Evolutionary conservation across 768 basidiomycete genomes (phyloP), one percentile per base, ranked within the genome.

Genomic region (Plicaturopsis crispa): DNA sequence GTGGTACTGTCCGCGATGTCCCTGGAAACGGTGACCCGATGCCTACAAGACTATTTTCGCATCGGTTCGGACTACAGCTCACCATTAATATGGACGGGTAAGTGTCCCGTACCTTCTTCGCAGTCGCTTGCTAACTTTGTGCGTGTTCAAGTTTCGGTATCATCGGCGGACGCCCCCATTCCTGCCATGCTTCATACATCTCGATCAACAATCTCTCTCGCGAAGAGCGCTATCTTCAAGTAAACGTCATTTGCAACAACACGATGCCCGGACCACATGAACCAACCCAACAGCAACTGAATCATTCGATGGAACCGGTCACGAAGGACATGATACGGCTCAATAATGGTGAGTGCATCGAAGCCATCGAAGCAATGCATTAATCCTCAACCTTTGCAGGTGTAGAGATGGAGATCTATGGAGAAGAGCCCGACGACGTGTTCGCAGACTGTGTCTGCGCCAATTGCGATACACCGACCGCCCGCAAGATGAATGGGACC

Each of bases 201-300:
- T 20, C 45, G 2, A 50, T 56, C 41, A 48, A 49, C 19, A 40
- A 59, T 35, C 40, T 59, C 0, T 49, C 44, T 6, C 32, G 47
- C 2, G 40, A 47, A 10, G 33, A 50, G 12, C 40, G 39, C 0
- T 55, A 42, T 40, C 50, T 57, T 10, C 44, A 43, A 12, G 18
- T 40, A 19, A 56, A 59, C 31, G 43, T 53, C 4, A 46, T 53
- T 4, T 52, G 47, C 23, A 23, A 37, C 1, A 36, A 35, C 14
- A 48, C 54, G 3, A 51, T 48, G 39, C 55, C 54, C n/a, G 57
- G 58, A 2, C 58, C 52, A 14, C 34, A 38, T 0, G 54, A 60
- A 38, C 56, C 56, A 16, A 48, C 23, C 16, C 24, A 43, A 4
- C 32, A 50, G 21, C 56, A 57, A 36, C 41, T 61, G 7, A 56